These are phyloP conservation scores for Oryza glumipatula DNA, from an alignment of 176 grass and related monocot species.

Conservation along the genomic window DNA sequence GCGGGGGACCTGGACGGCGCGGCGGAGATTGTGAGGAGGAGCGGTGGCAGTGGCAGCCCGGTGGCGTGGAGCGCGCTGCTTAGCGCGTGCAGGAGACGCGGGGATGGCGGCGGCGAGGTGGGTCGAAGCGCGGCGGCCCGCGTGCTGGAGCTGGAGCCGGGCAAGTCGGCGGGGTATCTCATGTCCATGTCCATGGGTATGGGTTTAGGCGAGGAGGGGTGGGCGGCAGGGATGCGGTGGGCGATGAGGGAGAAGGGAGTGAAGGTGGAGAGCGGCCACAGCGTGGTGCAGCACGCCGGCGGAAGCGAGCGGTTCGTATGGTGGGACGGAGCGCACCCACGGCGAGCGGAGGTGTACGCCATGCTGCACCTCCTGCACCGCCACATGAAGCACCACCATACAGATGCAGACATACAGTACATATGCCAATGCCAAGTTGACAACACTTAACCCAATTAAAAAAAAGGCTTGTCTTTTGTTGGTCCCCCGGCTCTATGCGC, in stretches of 20 bases:
- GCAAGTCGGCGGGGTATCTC: conserved; percentile 54
- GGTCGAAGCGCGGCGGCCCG: conserved; percentile 21
- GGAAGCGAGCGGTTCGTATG: conserved; percentile 46
- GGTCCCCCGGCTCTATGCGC: too few relatives aligned
- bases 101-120: conserved; percentile 22
- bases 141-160: conserved; percentile 61
- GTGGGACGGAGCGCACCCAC: conserved; percentile 56
- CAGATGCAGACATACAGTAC: too few relatives aligned
- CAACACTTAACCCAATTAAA: too few relatives aligned
- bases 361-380: conserved; percentile 54
- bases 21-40: conserved; percentile 40
- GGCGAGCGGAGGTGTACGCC: conserved; percentile 40
- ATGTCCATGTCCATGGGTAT: conserved; percentile 39
- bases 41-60: neutral
- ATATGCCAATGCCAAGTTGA: too few relatives aligned
- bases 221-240: neutral
- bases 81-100: conserved; percentile 53
- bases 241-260: conserved; percentile 53
- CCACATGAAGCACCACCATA: neutral
- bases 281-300: conserved; percentile 37
- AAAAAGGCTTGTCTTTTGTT: too few relatives aligned
- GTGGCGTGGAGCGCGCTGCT: conserved; percentile 61
- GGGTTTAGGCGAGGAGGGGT: conserved; percentile 16
- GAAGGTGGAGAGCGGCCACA: conserved; percentile 44
- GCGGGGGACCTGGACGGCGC: conserved; percentile 44